Evolutionary conservation across 1,139 yeast genomes (phyloP).

Genomic region (Hyphopichia buzzinii): DNA sequence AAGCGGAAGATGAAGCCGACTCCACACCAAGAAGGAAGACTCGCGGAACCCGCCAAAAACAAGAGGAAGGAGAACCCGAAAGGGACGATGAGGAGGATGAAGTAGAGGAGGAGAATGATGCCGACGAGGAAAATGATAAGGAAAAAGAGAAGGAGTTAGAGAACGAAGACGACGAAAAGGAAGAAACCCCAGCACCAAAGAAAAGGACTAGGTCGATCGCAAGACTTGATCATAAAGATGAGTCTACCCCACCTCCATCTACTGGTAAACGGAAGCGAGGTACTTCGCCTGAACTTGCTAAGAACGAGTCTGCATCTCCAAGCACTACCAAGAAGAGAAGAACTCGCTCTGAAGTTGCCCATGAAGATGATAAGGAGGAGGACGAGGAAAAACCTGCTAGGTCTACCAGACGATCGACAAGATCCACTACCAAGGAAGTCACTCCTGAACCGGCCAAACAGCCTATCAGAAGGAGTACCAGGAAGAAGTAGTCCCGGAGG

Average conservation of each 20-base stretch:
- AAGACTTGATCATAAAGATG: slow-evolving; percentile 18
- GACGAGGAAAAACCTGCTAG: slow-evolving; percentile 8
- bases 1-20: slow-evolving; percentile 5
- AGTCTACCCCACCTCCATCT: slow-evolving; percentile 8
- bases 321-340: slow-evolving; percentile 16
- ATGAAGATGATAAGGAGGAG: slow-evolving; percentile 13
- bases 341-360: slow-evolving; percentile 27
- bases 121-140: neutral
- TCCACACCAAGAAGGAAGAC: slow-evolving; percentile 11
- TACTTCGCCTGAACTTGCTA: slow-evolving; percentile 6
- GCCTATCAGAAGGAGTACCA: slow-evolving; percentile 25
- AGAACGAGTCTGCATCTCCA: slow-evolving; percentile 8
- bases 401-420: slow-evolving; percentile 22
- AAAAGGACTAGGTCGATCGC: slow-evolving; percentile 30
- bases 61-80: neutral
- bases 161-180: slow-evolving; percentile 4
- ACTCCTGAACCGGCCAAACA: slow-evolving; percentile 9
- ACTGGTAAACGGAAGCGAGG: slow-evolving; percentile 12
- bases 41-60: slow-evolving; percentile 8
- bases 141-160: neutral
- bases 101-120: neutral
- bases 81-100: neutral
- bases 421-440: slow-evolving; percentile 15
- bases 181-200: slow-evolving; percentile 14
- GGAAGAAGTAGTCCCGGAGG: slow-evolving; percentile 21